Conservation (phyloP, 2,329 filamentous ascomycete genomes). For the Tolypocladium inflatum region DNA sequence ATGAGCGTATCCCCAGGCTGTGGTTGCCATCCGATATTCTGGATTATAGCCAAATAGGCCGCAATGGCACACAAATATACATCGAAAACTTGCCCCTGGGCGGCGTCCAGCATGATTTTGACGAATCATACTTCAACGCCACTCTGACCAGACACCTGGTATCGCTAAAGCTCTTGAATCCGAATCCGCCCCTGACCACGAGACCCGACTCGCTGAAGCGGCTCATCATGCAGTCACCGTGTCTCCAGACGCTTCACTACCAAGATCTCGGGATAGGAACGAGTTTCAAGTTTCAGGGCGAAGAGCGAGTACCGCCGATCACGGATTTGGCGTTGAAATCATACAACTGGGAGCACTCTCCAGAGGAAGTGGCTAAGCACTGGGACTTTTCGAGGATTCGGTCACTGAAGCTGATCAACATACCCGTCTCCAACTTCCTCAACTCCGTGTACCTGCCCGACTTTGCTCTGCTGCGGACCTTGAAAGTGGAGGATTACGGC, state of each 20-base stretch:
- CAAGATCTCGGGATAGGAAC: constrained; percentile 35
- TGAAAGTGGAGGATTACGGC: constrained; percentile 36
- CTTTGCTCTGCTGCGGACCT: constrained; percentile 23
- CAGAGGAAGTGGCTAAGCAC: constrained; percentile 25
- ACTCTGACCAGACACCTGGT: constrained; percentile 28
- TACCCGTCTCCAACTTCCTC: constrained; percentile 35
- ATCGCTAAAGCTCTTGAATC: constrained; percentile 29
- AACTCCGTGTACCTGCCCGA: constrained; percentile 26
- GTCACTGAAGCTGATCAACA: constrained; percentile 30
- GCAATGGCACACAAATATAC: constrained; percentile 21
- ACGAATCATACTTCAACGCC: constrained; percentile 24
- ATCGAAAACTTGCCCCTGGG: constrained; percentile 32
- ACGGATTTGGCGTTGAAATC: constrained; percentile 30
- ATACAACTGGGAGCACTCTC: constrained; percentile 38
- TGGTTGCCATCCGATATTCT: constrained; percentile 32
- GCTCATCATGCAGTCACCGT: constrained; percentile 26
- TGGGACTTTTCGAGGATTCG: constrained; percentile 37
- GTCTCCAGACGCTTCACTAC: constrained; percentile 30
- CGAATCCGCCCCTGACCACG: constrained; percentile 29
- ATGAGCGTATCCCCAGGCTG: constrained; percentile 15
- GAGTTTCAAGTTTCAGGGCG: constrained; percentile 27
- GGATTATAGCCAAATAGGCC: constrained; percentile 17
- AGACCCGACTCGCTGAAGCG: constrained; percentile 31
- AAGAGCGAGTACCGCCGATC: constrained; percentile 33
- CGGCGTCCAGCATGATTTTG: constrained; percentile 22